Evolutionary conservation across 371 early-diverging fungal genomes (phyloP).

Genomic region (Mortierella sp.): DNA sequence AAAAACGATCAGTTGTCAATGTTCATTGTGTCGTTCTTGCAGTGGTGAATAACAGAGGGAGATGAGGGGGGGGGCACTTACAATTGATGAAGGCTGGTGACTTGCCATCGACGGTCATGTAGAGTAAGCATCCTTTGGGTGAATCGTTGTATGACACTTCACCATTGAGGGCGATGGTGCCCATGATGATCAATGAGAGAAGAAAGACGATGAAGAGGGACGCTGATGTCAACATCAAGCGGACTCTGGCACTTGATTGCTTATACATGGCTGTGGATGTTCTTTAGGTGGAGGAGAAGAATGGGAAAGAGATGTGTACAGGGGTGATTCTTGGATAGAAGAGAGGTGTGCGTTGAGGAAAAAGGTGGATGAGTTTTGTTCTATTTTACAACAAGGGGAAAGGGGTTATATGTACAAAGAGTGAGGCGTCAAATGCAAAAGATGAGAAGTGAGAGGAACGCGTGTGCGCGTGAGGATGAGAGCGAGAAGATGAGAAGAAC

Average conservation of each 20-base stretch:
- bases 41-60: constrained; percentile 6
- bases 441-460: too few species aligned
- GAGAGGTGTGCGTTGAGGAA: too few species aligned
- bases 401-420: background rate
- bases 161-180: constrained; percentile 30
- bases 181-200: constrained; percentile 32
- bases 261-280: constrained; percentile 13
- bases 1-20: too few species aligned
- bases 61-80: constrained; percentile 4
- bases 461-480: constrained; percentile 6
- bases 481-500: background rate
- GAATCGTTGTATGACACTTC: constrained; percentile 5
- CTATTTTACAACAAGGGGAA: background rate
- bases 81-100: constrained; percentile 7
- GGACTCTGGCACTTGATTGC: constrained; percentile 17
- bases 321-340: background rate
- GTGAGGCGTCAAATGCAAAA: too few species aligned
- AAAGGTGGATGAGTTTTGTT: too few species aligned
- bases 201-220: constrained; percentile 15
- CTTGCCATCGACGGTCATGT: constrained; percentile 16
- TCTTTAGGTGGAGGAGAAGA: background rate
- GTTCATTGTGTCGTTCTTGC: too few species aligned
- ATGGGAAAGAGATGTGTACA: background rate
- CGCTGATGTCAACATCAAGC: constrained; percentile 8
- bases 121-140: constrained; percentile 28